Base-by-base conservation (phyloP, 495 filamentous ascomycete species). In the Achaetomiella virescens region DNA sequence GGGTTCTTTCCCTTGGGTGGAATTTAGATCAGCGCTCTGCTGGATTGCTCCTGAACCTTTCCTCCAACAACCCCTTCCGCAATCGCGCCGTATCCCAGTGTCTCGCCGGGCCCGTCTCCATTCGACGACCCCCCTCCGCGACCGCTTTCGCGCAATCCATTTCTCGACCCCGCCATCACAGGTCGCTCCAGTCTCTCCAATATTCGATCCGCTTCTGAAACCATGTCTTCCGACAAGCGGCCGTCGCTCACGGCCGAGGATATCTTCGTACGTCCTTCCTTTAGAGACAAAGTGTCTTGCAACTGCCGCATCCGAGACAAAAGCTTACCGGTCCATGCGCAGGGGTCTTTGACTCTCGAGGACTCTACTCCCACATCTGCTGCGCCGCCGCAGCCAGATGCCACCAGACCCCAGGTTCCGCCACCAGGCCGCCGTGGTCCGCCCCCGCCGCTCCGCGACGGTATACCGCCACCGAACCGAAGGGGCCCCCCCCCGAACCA, bases 21-120 rank as follows among this genome's bases (percentile, higher is more conserved):
- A 22, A 61, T 66, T 66, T 69, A 72, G 71, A 71, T 62, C 70
- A 62, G 57, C 69, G 63, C 61, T 75, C 81, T 48, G 70, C 81
- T 35, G 78, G 76, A 44, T 69, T 80, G 65, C 66, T 78, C 14
- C 72, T 84, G 68, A 86, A 84, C 65, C 79, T 93, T 65, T 81
- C 84, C 56, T 97, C 93, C 59, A 97, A 97, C 78, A 98, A 98
- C 66, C 93, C 93, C n/a, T 98, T 98, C 70, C 86, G 93, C 76
- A 95, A 95, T 71, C 87, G 88, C 61, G 85, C 88, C 43, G 74
- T 93, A 91, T 54, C 91, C 89, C 47, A 61, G 37, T 7, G n/a
- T 69, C 54, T 69, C 65, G 48, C 69, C 55, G 46, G 65, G 67
- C 59, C 78, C 68, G 63, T 77, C 72, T 59, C 77, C 80, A 61